Conservation (phyloP, 2,329 filamentous ascomycete species). For the Microcyclospora tardicrescens region DNA sequence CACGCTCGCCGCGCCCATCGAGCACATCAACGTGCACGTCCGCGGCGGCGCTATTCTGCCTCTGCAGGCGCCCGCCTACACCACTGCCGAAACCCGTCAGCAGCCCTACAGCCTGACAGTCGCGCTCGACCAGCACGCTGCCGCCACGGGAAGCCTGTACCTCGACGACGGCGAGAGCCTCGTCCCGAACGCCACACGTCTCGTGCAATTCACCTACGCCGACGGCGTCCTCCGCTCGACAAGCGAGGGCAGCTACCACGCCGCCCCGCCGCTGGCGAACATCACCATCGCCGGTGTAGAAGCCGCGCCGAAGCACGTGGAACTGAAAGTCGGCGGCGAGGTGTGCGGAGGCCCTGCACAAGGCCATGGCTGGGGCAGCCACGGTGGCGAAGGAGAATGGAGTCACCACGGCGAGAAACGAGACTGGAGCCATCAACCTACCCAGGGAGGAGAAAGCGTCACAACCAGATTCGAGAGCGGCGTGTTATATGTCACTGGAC, state of each 20-base stretch:
- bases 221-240: constrained; percentile 11
- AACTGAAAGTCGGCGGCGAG: constrained; percentile 5
- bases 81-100: constrained; percentile 8
- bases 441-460: constrained; percentile 3
- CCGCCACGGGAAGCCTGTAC: constrained; percentile 50
- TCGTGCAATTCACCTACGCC: constrained; percentile 16
- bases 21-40: constrained; percentile 15
- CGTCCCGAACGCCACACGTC: constrained; percentile 24
- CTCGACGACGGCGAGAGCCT: constrained; percentile 61
- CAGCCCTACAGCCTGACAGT: constrained; percentile 14
- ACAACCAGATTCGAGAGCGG: constrained; percentile 1
- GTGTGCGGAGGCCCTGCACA: too few relatives aligned
- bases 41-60: constrained; percentile 12
- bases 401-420: background rate
- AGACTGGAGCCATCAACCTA: background rate
- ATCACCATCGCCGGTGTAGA: constrained; percentile 17
- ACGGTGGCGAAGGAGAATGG: constrained; percentile 1
- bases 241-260: constrained; percentile 11
- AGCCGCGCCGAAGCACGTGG: constrained; percentile 4
- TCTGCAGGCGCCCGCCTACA: constrained; percentile 13
- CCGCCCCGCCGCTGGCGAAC: constrained; percentile 14
- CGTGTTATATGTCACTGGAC: constrained; percentile 5
- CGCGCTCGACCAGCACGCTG: constrained; percentile 26
- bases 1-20: constrained; percentile 15
- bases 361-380: too few relatives aligned